A percentile compares a stretch with the other conserved stretches of the same genome.
phyloP scores from a whole-genome alignment of 306 rosid genomes.

The Cajanus cajan region DNA sequence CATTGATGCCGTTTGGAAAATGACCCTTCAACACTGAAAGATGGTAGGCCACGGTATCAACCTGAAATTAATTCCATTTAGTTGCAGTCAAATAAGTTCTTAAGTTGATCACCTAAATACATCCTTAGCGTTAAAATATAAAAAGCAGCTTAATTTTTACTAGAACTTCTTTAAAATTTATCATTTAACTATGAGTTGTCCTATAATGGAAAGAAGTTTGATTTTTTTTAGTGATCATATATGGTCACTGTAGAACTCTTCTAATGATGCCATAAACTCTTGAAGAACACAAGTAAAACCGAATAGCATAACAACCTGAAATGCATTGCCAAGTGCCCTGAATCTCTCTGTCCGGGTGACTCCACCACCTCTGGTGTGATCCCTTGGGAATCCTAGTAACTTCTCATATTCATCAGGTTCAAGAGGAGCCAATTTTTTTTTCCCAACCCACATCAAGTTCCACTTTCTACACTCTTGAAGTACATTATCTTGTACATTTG shows the following conservation, averaged over 20 bases:
- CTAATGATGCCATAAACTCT: neutral
- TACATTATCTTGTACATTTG: constrained; percentile 41
- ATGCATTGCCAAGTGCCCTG: constrained; percentile 70
- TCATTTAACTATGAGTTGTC: neutral
- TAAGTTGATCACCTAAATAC: neutral
- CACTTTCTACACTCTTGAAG: constrained; percentile 56
- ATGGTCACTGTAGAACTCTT: neutral
- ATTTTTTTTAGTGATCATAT: neutral
- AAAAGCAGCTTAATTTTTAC: neutral
- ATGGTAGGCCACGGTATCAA: constrained; percentile 78
- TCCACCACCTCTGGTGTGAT: constrained; percentile 87
- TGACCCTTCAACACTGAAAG: constrained; percentile 61
- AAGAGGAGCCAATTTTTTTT: constrained; percentile 72
- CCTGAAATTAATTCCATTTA: constrained; percentile 43
- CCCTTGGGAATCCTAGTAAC: constrained; percentile 71
- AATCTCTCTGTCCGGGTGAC: constrained; percentile 63
- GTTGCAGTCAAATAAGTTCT: neutral
- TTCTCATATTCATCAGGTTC: constrained; percentile 76
- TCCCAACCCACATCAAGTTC: constrained; percentile 87
- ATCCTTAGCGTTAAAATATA: neutral
- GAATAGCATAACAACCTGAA: constrained; percentile 51
- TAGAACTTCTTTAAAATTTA: neutral
- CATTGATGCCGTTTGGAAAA: constrained; percentile 65
- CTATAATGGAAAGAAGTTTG: neutral
- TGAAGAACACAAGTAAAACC: neutral